Percentiles rank a stretch among this genome's conserved stretches.
Conservation (phyloP, 2,329 filamentous ascomycete species). For the Neonectria hederae region DNA sequence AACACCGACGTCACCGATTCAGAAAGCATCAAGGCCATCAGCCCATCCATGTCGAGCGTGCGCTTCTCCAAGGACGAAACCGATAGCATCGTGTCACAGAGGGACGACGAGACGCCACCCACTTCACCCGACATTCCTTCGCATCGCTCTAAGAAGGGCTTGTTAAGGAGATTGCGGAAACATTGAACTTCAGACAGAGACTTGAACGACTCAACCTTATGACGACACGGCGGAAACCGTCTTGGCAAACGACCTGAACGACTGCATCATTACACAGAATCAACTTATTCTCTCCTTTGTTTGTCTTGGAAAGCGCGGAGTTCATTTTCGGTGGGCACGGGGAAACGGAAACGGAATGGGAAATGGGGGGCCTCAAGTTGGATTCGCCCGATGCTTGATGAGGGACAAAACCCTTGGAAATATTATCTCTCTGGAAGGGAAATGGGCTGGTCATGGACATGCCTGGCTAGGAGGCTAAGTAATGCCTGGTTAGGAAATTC, state of each 20-base stretch:
- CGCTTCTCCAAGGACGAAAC: slow-evolving; percentile 50
- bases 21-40: slow-evolving; percentile 36
- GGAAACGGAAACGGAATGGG: neutral
- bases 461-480: slow-evolving; percentile 21
- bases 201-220: slow-evolving; percentile 10
- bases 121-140: slow-evolving; percentile 48
- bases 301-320: slow-evolving; percentile 37
- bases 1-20: slow-evolving; percentile 37
- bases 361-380: neutral
- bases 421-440: slow-evolving; percentile 40
- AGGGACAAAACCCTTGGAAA: slow-evolving; percentile 21
- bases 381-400: slow-evolving; percentile 8
- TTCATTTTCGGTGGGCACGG: slow-evolving; percentile 23
- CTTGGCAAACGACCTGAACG: slow-evolving; percentile 29
- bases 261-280: slow-evolving; percentile 26
- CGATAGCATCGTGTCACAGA: slow-evolving; percentile 49
- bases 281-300: slow-evolving; percentile 14
- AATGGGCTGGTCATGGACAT: slow-evolving; percentile 22
- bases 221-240: slow-evolving; percentile 31
- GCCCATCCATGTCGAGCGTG: slow-evolving; percentile 43
- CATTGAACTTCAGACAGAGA: slow-evolving; percentile 26
- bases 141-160: slow-evolving; percentile 41
- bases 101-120: slow-evolving; percentile 48
- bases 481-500: slow-evolving; percentile 28
- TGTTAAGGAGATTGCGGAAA: slow-evolving; percentile 40